Evolutionary conservation across 208 protist genomes (phyloP).

Genomic region (Leishmania tarentolae): DNA sequence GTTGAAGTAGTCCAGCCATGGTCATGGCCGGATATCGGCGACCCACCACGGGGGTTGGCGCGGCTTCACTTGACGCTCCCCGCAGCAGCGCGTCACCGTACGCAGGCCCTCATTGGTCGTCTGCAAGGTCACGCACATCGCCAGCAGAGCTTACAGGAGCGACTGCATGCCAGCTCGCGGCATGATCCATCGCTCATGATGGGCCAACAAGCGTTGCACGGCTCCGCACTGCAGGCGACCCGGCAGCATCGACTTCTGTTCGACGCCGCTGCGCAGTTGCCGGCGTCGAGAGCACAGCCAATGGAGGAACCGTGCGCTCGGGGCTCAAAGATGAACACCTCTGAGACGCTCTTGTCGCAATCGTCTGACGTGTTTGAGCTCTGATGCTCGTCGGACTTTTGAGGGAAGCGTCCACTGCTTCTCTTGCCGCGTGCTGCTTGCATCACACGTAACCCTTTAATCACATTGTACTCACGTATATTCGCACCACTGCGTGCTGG

Average conservation of each 20-base stretch:
- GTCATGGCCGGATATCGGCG: neutral
- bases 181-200: constrained; percentile 29
- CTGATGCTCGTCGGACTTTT: neutral
- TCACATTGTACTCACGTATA: neutral
- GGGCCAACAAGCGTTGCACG: constrained; percentile 22
- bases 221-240: constrained; percentile 13
- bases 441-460: neutral
- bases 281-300: neutral
- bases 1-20: constrained; percentile 31
- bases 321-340: neutral
- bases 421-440: neutral
- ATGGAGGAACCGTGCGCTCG: neutral
- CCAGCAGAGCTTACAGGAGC: neutral
- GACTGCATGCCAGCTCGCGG: constrained; percentile 17
- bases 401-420: neutral
- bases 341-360: neutral
- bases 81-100: constrained; percentile 40
- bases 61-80: constrained; percentile 49
- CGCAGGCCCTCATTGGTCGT: constrained; percentile 52
- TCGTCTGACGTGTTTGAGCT: constrained; percentile 10
- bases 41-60: neutral
- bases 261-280: neutral
- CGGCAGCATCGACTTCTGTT: constrained; percentile 32
- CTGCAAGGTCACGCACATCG: constrained; percentile 32
- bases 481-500: neutral